These are phyloP conservation scores for Alternaria sp. DNA, from an alignment of 2,329 filamentous ascomycete species.

Conservation along the genomic window DNA sequence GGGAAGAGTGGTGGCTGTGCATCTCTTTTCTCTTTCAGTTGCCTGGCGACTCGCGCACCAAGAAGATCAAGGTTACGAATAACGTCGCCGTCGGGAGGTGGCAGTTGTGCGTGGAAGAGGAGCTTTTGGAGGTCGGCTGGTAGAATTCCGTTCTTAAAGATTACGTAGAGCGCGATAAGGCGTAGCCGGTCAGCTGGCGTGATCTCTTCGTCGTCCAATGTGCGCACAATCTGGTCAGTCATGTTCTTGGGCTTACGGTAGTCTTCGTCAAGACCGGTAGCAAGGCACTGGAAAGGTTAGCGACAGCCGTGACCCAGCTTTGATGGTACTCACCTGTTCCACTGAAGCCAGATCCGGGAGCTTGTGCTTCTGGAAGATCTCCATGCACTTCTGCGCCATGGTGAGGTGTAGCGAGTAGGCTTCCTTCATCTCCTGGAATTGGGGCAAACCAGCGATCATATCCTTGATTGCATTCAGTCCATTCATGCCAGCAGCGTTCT, in stretches of 20 bases:
- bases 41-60: conserved; percentile 73
- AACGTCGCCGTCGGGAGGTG: conserved; percentile 73
- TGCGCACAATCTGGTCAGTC: conserved; percentile 80
- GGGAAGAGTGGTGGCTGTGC: conserved; percentile 73
- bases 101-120: conserved; percentile 80
- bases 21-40: conserved; percentile 78
- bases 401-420: conserved; percentile 91
- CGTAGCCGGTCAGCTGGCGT: conserved; percentile 77
- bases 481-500: conserved; percentile 76
- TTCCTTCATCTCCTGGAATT: conserved; percentile 95
- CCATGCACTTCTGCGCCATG: conserved; percentile 98
- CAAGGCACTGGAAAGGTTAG: conserved; percentile 64
- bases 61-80: conserved; percentile 81
- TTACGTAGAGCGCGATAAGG: conserved; percentile 81
- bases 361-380: conserved; percentile 83
- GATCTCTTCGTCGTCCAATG: conserved; percentile 85
- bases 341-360: conserved; percentile 84
- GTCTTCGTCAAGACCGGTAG: conserved; percentile 92
- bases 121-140: conserved; percentile 83
- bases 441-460: conserved; percentile 92
- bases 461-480: conserved; percentile 92
- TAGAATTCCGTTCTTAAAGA: conserved; percentile 86
- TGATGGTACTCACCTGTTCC: conserved; percentile 68
- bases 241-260: conserved; percentile 89
- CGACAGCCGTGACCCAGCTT: not conserved